Conservation (phyloP, 176 grass and related monocot species). For the Leersia perrieri region DNA sequence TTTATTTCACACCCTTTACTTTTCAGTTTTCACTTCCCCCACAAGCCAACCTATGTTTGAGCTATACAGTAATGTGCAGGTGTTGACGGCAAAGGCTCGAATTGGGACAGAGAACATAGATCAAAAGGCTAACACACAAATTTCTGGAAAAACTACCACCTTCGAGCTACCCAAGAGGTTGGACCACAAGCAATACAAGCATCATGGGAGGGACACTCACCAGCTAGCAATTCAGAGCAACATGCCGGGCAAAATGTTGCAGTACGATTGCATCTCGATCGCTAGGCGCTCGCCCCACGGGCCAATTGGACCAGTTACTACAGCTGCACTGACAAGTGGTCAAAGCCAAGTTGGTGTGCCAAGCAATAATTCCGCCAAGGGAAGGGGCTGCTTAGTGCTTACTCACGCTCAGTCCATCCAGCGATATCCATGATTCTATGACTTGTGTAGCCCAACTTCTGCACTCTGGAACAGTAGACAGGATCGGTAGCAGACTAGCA, state of each 20-base stretch:
- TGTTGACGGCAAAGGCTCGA: not conserved
- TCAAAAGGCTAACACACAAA: not conserved
- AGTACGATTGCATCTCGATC: constrained; percentile 15
- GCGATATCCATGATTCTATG: constrained; percentile 27
- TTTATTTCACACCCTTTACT: not conserved
- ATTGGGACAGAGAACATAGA: not conserved
- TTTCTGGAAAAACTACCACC: not conserved
- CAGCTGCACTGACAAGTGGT: constrained; percentile 31
- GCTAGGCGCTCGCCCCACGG: constrained; percentile 24
- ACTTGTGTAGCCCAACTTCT: not conserved
- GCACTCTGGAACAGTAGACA: constrained; percentile 1
- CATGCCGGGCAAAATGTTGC: constrained; percentile 18
- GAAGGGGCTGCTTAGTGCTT: constrained; percentile 20
- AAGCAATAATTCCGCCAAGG: constrained; percentile 36
- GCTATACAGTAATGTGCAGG: not conserved
- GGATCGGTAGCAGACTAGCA: constrained; percentile 7
- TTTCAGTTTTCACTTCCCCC: not conserved
- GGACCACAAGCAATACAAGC: constrained; percentile 41
- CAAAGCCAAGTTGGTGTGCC: constrained; percentile 29
- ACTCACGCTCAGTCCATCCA: not conserved
- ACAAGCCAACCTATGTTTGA: constrained; percentile 3
- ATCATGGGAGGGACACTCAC: constrained; percentile 26
- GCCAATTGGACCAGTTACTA: constrained; percentile 1
- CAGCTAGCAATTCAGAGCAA: constrained; percentile 24
- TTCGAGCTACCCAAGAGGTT: not conserved